Conservation (phyloP, 306 rosid genomes). For the Corylus americana region DNA sequence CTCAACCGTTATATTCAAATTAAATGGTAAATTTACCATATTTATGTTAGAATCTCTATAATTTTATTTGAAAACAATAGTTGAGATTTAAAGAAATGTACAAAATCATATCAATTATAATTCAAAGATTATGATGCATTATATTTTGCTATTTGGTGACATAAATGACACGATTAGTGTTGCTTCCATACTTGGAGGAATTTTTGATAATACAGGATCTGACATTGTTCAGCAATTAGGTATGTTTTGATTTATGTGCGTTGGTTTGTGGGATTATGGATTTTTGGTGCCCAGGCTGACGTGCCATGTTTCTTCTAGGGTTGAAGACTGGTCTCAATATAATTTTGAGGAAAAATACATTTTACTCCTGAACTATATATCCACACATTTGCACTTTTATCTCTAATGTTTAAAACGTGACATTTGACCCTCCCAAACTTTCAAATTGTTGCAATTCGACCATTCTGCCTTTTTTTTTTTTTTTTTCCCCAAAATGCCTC, state of each 20-base stretch:
- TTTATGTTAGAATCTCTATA: too few species aligned
- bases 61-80: too few species aligned
- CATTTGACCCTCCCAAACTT: too few species aligned
- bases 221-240: conserved; percentile 84
- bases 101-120: neutral
- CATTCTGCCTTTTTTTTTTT: too few species aligned
- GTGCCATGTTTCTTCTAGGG: conserved; percentile 40
- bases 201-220: conserved; percentile 83
- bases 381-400: too few species aligned
- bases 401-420: too few species aligned
- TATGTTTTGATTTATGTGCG: conserved; percentile 22
- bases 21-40: too few species aligned
- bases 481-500: too few species aligned
- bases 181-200: conserved; percentile 83
- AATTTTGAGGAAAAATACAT: conserved; percentile 11
- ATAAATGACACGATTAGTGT: conserved; percentile 53
- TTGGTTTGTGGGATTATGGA: neutral
- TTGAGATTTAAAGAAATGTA: too few species aligned
- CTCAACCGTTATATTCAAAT: neutral
- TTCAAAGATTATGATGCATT: neutral
- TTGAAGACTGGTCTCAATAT: conserved; percentile 78
- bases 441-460: too few species aligned
- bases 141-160: conserved; percentile 7
- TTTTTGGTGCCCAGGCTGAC: conserved; percentile 2
- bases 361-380: too few species aligned